A percentile compares a stretch with the other conserved stretches of the same genome.
Conservation (phyloP, 1,139 yeast genomes). For the Kodamaea suecica region DNA sequence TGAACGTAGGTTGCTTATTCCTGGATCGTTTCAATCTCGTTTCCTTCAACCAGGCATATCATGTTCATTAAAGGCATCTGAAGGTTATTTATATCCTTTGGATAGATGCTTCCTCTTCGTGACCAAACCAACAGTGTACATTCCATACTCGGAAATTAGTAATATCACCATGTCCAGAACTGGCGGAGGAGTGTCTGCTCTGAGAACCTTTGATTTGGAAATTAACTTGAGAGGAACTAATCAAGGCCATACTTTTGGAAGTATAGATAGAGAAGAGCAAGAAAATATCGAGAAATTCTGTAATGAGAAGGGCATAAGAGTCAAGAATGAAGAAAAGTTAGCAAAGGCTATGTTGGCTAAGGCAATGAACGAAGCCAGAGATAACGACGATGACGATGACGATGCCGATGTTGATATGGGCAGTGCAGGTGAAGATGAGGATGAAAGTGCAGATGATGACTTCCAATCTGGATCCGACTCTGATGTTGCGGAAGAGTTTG, state of each 20-base stretch:
- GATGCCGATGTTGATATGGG: slow-evolving; percentile 63
- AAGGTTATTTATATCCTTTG: slow-evolving; percentile 86
- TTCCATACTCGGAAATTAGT: slow-evolving; percentile 80
- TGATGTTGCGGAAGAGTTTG: slow-evolving; percentile 87
- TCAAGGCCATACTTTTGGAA: slow-evolving; percentile 79
- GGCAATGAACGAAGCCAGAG: slow-evolving; percentile 69
- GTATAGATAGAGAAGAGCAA: slow-evolving; percentile 89
- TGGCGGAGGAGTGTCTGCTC: slow-evolving; percentile 73
- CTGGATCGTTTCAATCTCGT: slow-evolving; percentile 78
- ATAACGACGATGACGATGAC: slow-evolving; percentile 59
- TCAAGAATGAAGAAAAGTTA: slow-evolving; percentile 86
- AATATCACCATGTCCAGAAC: slow-evolving; percentile 83
- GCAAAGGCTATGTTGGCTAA: slow-evolving; percentile 78
- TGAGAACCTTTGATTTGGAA: slow-evolving; percentile 91
- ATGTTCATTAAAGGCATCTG: slow-evolving; percentile 92
- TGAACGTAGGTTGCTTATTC: slow-evolving; percentile 78
- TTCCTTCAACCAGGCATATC: slow-evolving; percentile 79
- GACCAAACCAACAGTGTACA: slow-evolving; percentile 90
- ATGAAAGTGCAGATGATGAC: slow-evolving; percentile 66
- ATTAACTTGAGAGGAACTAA: slow-evolving; percentile 64
- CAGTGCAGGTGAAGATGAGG: slow-evolving; percentile 68
- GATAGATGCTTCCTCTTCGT: slow-evolving; percentile 89
- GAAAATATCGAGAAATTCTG: slow-evolving; percentile 71
- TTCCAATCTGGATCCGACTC: slow-evolving; percentile 59
- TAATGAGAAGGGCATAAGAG: slow-evolving; percentile 70